Conservation (phyloP, 495 filamentous ascomycete genomes). For the Physcia stellaris region DNA sequence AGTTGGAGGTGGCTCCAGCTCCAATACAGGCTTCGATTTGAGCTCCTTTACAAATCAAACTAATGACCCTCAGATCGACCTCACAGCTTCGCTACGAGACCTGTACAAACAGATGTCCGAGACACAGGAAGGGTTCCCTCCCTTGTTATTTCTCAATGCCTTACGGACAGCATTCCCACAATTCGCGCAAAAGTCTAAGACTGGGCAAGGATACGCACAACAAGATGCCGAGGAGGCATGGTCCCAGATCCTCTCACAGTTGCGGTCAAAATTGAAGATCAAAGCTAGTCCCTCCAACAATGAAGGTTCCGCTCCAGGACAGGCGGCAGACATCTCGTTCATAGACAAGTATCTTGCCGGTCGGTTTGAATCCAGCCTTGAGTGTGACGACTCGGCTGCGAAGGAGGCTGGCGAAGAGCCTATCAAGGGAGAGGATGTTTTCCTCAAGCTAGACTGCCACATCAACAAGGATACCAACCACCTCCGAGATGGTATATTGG, state of each 20-base stretch:
- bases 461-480: slow-evolving; percentile 79
- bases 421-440: slow-evolving; percentile 50
- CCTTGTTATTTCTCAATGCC: slow-evolving; percentile 71
- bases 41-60: slow-evolving; percentile 49
- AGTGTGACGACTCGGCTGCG: slow-evolving; percentile 71
- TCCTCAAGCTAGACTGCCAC: slow-evolving; percentile 92
- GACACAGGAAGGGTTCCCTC: slow-evolving; percentile 79
- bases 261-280: slow-evolving; percentile 65
- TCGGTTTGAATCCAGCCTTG: slow-evolving; percentile 56
- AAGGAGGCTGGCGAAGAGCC: slow-evolving; percentile 64
- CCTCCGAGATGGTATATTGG: slow-evolving; percentile 70
- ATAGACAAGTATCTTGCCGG: slow-evolving; percentile 85
- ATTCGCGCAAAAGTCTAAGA: slow-evolving; percentile 75
- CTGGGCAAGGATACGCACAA: slow-evolving; percentile 75
- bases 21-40: slow-evolving; percentile 30
- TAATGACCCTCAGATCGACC: slow-evolving; percentile 50
- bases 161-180: slow-evolving; percentile 78
- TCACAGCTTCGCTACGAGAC: slow-evolving; percentile 68
- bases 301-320: slow-evolving; percentile 18
- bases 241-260: slow-evolving; percentile 85
- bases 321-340: slow-evolving; percentile 47
- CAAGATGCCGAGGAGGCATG: slow-evolving; percentile 98
- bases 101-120: slow-evolving; percentile 88
- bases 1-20: slow-evolving; percentile 12
- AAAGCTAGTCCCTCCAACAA: slow-evolving; percentile 31